phyloP scores from a whole-genome alignment of 2,329 filamentous ascomycete genomes.

The Berkeleyomyces basicola region DNA sequence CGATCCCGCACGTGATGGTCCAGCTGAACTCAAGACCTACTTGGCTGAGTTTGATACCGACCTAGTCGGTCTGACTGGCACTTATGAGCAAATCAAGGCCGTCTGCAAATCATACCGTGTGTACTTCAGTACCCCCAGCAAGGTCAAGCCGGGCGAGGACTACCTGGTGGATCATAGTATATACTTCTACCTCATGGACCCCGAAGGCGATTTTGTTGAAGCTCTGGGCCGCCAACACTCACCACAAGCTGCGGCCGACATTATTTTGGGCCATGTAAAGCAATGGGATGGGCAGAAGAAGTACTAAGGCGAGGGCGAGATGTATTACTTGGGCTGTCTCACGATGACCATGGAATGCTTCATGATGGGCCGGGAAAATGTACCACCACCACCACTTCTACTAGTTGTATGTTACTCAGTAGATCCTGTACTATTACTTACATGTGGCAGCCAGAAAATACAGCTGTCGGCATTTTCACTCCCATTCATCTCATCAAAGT shows the following conservation, averaged over 20 bases:
- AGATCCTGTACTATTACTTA: conserved; percentile 6
- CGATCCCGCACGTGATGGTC: conserved; percentile 81
- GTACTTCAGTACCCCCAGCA: conserved; percentile 84
- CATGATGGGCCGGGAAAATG: neutral
- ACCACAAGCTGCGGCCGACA: conserved; percentile 63
- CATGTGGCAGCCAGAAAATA: neutral
- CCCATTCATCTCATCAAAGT: too few relatives aligned
- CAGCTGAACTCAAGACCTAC: conserved; percentile 70
- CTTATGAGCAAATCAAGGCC: conserved; percentile 83
- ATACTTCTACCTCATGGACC: conserved; percentile 99
- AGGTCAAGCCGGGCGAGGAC: conserved; percentile 85
- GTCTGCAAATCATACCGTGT: conserved; percentile 93
- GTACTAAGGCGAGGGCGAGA: conserved; percentile 10
- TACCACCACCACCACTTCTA: conserved; percentile 3
- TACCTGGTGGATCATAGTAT: conserved; percentile 98
- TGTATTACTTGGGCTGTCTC: neutral
- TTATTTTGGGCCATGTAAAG: conserved; percentile 75
- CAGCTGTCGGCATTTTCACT: too few relatives aligned
- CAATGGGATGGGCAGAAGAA: conserved; percentile 29
- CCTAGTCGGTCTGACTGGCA: conserved; percentile 79
- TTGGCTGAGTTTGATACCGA: conserved; percentile 77
- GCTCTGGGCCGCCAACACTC: conserved; percentile 90
- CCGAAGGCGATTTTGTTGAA: conserved; percentile 95
- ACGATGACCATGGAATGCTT: neutral
- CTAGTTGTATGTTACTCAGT: neutral